Conservation (phyloP, 2,329 filamentous ascomycete species). For the Alternaria atra region DNA sequence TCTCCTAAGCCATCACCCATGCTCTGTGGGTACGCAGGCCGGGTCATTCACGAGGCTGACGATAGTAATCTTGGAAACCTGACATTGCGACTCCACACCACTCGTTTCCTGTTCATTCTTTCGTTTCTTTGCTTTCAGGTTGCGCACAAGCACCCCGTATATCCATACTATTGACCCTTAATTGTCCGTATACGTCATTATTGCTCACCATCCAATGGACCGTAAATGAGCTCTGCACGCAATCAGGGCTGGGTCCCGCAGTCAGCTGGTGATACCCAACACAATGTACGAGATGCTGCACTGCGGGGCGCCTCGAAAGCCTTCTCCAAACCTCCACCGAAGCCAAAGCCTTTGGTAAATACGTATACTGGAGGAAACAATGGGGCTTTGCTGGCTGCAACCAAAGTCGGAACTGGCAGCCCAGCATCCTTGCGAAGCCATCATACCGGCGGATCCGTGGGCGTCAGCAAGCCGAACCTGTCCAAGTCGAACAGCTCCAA, state of each 20-base stretch:
- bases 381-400: conserved; percentile 58
- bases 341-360: conserved; percentile 52
- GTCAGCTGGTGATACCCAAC: conserved; percentile 46
- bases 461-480: conserved; percentile 32
- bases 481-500: conserved; percentile 44
- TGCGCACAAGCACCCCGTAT: conserved; percentile 9
- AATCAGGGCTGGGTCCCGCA: conserved; percentile 40
- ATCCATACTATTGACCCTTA: conserved; percentile 12
- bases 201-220: conserved; percentile 42
- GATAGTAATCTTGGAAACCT: conserved; percentile 17
- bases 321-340: conserved; percentile 56
- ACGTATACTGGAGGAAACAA: conserved; percentile 53
- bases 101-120: conserved; percentile 22
- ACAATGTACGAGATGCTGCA: conserved; percentile 56
- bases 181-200: conserved; percentile 23
- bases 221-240: conserved; percentile 49
- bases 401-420: conserved; percentile 49
- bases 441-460: conserved; percentile 43
- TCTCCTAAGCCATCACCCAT: conserved; percentile 10
- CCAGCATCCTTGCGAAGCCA: conserved; percentile 38
- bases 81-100: conserved; percentile 17
- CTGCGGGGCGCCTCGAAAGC: conserved; percentile 60
- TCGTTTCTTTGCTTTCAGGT: conserved; percentile 23
- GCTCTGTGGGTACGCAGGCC: conserved; percentile 12
- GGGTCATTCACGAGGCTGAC: conserved; percentile 14